A percentile compares a stretch with the other conserved stretches of the same genome.
These are phyloP conservation scores for Tricladium varicosporioides DNA, from an alignment of 2,329 filamentous ascomycete species.

Conservation along the genomic window DNA sequence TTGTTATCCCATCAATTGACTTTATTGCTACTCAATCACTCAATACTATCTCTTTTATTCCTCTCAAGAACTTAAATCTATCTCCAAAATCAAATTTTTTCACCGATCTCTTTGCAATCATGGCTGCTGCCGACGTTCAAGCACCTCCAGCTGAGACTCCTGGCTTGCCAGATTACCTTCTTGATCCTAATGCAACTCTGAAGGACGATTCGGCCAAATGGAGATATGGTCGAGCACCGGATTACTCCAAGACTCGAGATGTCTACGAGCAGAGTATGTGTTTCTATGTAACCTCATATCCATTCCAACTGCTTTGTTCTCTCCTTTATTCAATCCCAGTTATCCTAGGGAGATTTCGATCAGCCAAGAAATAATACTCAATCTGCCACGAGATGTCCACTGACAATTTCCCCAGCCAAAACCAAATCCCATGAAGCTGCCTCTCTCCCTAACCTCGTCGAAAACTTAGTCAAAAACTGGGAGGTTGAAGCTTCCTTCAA, in stretches of 20 bases:
- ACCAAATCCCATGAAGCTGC: slow-evolving; percentile 51
- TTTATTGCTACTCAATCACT: too few relatives aligned
- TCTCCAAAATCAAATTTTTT: too few relatives aligned
- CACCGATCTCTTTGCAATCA: neutral
- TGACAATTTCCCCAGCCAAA: slow-evolving; percentile 46
- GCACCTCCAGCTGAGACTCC: slow-evolving; percentile 15
- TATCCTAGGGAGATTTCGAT: too few relatives aligned
- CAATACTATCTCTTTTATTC: too few relatives aligned
- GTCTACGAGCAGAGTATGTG: slow-evolving; percentile 56
- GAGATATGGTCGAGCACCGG: slow-evolving; percentile 59
- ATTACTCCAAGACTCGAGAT: slow-evolving; percentile 62
- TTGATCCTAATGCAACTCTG: slow-evolving; percentile 56
- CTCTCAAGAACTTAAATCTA: too few relatives aligned
- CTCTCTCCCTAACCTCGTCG: slow-evolving; percentile 58
- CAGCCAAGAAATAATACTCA: too few relatives aligned
- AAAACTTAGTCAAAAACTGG: slow-evolving; percentile 73
- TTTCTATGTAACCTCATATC: neutral
- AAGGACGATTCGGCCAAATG: slow-evolving; percentile 52
- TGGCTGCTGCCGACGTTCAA: slow-evolving; percentile 23
- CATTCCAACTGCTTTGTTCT: too few relatives aligned
- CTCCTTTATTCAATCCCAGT: too few relatives aligned
- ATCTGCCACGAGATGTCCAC: too few relatives aligned
- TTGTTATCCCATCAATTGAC: too few relatives aligned
- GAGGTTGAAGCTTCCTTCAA: slow-evolving; percentile 71
- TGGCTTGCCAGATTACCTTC: slow-evolving; percentile 54